Evolutionary conservation across 2,329 filamentous ascomycete genomes (phyloP), one percentile per base, ranked within the genome.

Genomic region (Colletotrichum sp.): DNA sequence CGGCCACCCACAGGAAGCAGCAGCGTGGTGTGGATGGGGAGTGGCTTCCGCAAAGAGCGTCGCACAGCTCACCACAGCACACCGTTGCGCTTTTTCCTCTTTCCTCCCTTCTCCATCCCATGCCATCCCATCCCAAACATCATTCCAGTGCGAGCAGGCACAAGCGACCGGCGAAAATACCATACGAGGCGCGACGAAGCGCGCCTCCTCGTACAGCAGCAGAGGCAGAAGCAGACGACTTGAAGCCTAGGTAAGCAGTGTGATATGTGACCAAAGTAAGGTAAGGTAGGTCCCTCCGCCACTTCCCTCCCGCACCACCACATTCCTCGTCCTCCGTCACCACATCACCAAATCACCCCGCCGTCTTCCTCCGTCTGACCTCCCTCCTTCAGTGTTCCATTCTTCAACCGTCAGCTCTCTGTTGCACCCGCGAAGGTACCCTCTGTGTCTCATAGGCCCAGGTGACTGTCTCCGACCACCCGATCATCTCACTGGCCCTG

Each of bases 321-420:
- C 16, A 51, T 43, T 24, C 33, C 36, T 18, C 64, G 27, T 33
- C 43, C 29, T 33, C 33, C 24, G n/a, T 47, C 38, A 65, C 63
- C 33, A 16, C 43, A 54, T 54, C 62, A 54, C 43, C 63, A 24
- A 51, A 51, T 51, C 43, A 51, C 43, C 24, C 3, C 24, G 24
- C 24, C 43, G n/a, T 51, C 43, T 51, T 33, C 27, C 63, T 54
- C 27, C 38, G 61, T 73, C 71, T 70, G 57, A 73, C 71, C 67
- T 54, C 68, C 63, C 51, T 61, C 27, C n/a, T 24, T 24, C 34
- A 31, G 29, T 31, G 29, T 31, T 8, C 27, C 21, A n/a, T 29
- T 54, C 59, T 59, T 61, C 55, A 55, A n/a, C 38, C 47, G 33
- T 73, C 68, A 51, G 43, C 34, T 57, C 38, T 71, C 33, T 57